Conservation (phyloP, 192 early-diverging fungal genomes). For the Coemansia sp. region DNA sequence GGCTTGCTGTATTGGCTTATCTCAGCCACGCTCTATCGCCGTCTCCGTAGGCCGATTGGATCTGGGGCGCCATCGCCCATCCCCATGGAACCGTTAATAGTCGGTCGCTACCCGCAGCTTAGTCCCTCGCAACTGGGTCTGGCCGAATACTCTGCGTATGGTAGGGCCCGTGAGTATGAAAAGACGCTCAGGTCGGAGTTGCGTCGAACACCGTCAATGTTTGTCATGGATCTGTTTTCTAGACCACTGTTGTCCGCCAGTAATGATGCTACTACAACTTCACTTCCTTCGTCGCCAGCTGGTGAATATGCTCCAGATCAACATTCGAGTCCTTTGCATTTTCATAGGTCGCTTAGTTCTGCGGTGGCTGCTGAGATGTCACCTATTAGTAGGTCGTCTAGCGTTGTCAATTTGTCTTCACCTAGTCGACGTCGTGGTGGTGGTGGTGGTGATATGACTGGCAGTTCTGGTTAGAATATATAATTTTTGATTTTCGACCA, state of each 20-base stretch:
- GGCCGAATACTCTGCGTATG: not conserved
- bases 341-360: constrained; percentile 1
- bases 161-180: not conserved
- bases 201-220: constrained; percentile 23
- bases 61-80: not conserved
- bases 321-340: not conserved
- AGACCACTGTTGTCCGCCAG: not conserved
- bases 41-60: not conserved
- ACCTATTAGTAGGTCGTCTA: constrained; percentile 33
- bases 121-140: constrained; percentile 10
- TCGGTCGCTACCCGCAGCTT: not conserved
- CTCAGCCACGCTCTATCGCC: not conserved
- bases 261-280: not conserved
- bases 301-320: not conserved
- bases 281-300: not conserved
- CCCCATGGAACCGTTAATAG: not conserved
- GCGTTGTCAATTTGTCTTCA: constrained; percentile 22
- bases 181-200: not conserved
- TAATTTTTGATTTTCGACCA: too few species aligned
- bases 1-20: constrained; percentile 12
- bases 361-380: not conserved
- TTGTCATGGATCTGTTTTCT: constrained; percentile 25
- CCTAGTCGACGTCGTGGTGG: constrained; percentile 22
- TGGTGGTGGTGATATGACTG: not conserved
- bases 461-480: too few species aligned